Evolutionary conservation across 2,329 filamentous ascomycete species (phyloP).

Genomic region (Pestalotiopsis sp.): DNA sequence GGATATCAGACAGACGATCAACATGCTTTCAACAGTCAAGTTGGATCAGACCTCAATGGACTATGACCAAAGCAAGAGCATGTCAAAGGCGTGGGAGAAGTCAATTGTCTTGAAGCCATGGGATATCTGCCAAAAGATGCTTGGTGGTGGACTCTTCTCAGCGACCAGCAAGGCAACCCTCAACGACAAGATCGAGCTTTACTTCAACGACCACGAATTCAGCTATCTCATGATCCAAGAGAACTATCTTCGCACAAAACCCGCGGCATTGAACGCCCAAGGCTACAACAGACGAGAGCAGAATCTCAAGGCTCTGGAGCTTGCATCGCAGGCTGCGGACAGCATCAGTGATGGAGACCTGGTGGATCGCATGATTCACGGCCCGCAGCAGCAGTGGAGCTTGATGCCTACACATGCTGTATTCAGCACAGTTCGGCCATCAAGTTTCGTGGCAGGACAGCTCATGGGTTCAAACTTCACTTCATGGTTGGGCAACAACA

Average conservation of each 20-base stretch:
- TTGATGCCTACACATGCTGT: conserved; percentile 96
- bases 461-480: conserved; percentile 79
- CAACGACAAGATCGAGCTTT: conserved; percentile 97
- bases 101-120: conserved; percentile 95
- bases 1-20: conserved; percentile 97
- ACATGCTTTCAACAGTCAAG: conserved; percentile 96
- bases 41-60: conserved; percentile 80
- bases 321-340: conserved; percentile 85
- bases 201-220: conserved; percentile 99
- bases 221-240: conserved; percentile 98
- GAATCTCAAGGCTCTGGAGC: conserved; percentile 80
- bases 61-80: conserved; percentile 84
- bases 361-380: conserved; percentile 97
- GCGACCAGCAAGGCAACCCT: conserved; percentile 81
- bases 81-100: conserved; percentile 99
- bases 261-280: conserved; percentile 61
- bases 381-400: conserved; percentile 96
- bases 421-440: conserved; percentile 91
- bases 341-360: conserved; percentile 97
- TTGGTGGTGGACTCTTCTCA: conserved; percentile 84
- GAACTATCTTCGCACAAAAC: conserved; percentile 88
- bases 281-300: conserved; percentile 68
- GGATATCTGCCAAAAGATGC: conserved; percentile 95
- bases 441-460: conserved; percentile 83
- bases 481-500: conserved; percentile 93